Evolutionary conservation across 257 asterid genomes (phyloP).

Genomic region (Cruciata laevipes): DNA sequence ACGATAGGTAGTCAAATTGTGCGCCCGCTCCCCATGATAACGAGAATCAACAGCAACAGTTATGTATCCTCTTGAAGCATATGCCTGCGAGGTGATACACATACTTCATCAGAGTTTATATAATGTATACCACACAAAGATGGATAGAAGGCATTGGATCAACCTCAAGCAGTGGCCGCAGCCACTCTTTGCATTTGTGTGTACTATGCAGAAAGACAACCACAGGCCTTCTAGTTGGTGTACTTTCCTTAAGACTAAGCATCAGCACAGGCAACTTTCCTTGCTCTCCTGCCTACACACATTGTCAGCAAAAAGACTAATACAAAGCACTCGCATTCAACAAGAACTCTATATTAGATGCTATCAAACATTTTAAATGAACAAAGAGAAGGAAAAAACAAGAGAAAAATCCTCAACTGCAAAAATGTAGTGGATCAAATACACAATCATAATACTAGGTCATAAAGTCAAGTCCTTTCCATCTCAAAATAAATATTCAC

Average conservation of each 20-base stretch:
- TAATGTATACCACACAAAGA: slow-evolving; percentile 1
- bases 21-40: slow-evolving; percentile 93
- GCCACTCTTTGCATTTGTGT: slow-evolving; percentile 86
- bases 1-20: slow-evolving; percentile 61
- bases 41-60: slow-evolving; percentile 92
- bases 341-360: background rate
- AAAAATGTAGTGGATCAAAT: background rate
- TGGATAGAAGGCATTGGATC: background rate
- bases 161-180: slow-evolving; percentile 89
- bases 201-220: slow-evolving; percentile 87
- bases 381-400: background rate
- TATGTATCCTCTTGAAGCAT: slow-evolving; percentile 84
- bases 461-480: background rate
- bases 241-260: slow-evolving; percentile 50
- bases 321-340: background rate
- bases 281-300: slow-evolving; percentile 74
- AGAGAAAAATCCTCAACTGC: background rate
- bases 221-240: slow-evolving; percentile 56
- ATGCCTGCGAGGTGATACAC: slow-evolving; percentile 49
- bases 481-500: background rate
- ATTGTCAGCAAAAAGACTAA: background rate
- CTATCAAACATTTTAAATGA: background rate
- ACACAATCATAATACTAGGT: background rate
- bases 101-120: slow-evolving; percentile 9
- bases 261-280: slow-evolving; percentile 80